These are phyloP conservation scores for Daldinia bambusicola DNA, from an alignment of 495 filamentous ascomycete species.

Conservation along the genomic window DNA sequence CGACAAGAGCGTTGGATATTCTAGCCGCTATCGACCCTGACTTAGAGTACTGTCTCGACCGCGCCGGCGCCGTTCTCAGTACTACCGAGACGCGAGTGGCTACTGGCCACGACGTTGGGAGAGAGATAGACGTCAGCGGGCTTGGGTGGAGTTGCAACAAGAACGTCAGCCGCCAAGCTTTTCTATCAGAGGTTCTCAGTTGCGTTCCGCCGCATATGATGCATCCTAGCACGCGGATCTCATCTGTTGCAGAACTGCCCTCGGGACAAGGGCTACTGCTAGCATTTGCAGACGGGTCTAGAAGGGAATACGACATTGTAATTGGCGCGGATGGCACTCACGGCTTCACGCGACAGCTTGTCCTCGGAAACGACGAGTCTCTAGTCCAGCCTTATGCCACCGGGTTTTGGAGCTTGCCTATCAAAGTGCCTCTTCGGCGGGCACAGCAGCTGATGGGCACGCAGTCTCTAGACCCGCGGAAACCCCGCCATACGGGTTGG, in stretches of 20 bases:
- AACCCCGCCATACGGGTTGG: slow-evolving; percentile 35
- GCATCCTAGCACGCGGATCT: slow-evolving; percentile 36
- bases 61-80: slow-evolving; percentile 41
- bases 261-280: slow-evolving; percentile 34
- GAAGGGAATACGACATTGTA: slow-evolving; percentile 43
- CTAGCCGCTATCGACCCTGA: slow-evolving; percentile 40
- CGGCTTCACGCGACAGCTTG: slow-evolving; percentile 40
- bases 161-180: slow-evolving; percentile 39
- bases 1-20: slow-evolving; percentile 33
- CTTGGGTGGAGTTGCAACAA: slow-evolving; percentile 1
- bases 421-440: slow-evolving; percentile 39
- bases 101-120: slow-evolving; percentile 36
- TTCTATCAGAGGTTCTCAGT: slow-evolving; percentile 39
- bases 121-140: slow-evolving; percentile 24
- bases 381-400: slow-evolving; percentile 29
- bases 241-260: slow-evolving; percentile 35
- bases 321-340: slow-evolving; percentile 45
- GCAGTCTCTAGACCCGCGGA: slow-evolving; percentile 35
- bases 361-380: slow-evolving; percentile 37
- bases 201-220: slow-evolving; percentile 41
- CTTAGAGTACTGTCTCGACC: slow-evolving; percentile 39
- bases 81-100: slow-evolving; percentile 29
- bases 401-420: slow-evolving; percentile 41
- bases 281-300: slow-evolving; percentile 39
- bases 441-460: slow-evolving; percentile 42